Evolutionary conservation across 768 basidiomycete species (phyloP).

Genomic region (Omphalotus guepiniiformis): DNA sequence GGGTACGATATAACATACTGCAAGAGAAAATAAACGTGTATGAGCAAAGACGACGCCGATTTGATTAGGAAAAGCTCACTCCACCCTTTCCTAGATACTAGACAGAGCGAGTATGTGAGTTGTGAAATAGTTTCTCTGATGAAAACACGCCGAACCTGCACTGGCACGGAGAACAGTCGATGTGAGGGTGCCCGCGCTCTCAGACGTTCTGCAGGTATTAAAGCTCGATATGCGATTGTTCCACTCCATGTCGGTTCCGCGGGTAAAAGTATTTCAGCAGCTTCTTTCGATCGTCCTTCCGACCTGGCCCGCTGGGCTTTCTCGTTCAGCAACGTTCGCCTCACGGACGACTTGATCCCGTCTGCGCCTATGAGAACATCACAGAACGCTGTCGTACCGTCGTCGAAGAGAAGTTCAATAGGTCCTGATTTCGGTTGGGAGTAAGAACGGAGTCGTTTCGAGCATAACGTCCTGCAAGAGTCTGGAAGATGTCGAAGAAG

Average conservation of each 20-base stretch:
- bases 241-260: conserved; percentile 60
- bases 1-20: conserved; percentile 64
- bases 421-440: conserved; percentile 35
- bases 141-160: conserved; percentile 33
- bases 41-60: background rate
- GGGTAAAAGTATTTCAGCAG: conserved; percentile 35
- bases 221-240: conserved; percentile 50
- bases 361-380: conserved; percentile 47
- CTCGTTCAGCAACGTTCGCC: conserved; percentile 34
- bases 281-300: conserved; percentile 33
- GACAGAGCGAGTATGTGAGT: too few species aligned
- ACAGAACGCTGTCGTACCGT: conserved; percentile 54
- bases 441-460: conserved; percentile 59
- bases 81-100: conserved; percentile 57
- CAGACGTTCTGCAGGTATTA: conserved; percentile 52
- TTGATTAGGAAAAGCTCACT: conserved; percentile 17
- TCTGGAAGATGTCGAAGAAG: conserved; percentile 48
- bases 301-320: conserved; percentile 30
- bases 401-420: conserved; percentile 54
- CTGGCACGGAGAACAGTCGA: conserved; percentile 41
- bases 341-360: conserved; percentile 17
- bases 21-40: background rate
- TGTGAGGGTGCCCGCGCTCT: conserved; percentile 40
- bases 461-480: conserved; percentile 42
- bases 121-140: background rate